Percentiles rank a stretch among this genome's conserved stretches.
Evolutionary conservation across 192 early-diverging fungal genomes (phyloP).

Genomic region (Dissophora globulifera): DNA sequence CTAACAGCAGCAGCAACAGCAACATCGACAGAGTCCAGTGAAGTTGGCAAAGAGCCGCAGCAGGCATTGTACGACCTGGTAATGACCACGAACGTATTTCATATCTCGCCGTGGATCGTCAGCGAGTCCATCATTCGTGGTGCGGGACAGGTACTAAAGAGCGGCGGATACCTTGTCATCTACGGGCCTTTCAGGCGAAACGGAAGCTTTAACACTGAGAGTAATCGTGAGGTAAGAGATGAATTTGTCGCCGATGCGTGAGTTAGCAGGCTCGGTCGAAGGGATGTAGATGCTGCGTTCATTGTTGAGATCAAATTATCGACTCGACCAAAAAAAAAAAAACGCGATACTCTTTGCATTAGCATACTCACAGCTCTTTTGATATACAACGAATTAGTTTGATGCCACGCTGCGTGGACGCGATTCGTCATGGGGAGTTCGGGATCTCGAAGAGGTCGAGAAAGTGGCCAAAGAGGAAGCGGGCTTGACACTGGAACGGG

Average conservation of each 20-base stretch:
- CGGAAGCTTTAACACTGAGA: slow-evolving; percentile 33
- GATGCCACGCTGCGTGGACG: slow-evolving; percentile 28
- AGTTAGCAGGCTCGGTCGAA: too few species aligned
- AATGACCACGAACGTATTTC: slow-evolving; percentile 41
- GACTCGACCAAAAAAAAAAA: too few species aligned
- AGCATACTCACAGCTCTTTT: too few species aligned
- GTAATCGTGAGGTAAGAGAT: slow-evolving; percentile 37
- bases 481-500: slow-evolving; percentile 18
- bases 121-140: slow-evolving; percentile 32
- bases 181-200: slow-evolving; percentile 32
- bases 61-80: slow-evolving; percentile 31
- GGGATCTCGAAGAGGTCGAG: slow-evolving; percentile 42
- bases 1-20: too few species aligned
- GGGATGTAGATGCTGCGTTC: too few species aligned
- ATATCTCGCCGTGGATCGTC: slow-evolving; percentile 50
- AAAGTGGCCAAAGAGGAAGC: slow-evolving; percentile 16
- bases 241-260: neutral
- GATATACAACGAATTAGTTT: slow-evolving; percentile 7
- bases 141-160: slow-evolving; percentile 16
- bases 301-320: too few species aligned
- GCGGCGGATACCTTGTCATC: slow-evolving; percentile 9
- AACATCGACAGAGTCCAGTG: too few species aligned
- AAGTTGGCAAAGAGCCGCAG: neutral
- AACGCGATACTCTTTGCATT: too few species aligned
- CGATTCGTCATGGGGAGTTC: slow-evolving; percentile 47